Evolutionary conservation across 805 yeast genomes (phyloP), one percentile per base, ranked within the genome.

Genomic region (Debaryomyces tyrocola): DNA sequence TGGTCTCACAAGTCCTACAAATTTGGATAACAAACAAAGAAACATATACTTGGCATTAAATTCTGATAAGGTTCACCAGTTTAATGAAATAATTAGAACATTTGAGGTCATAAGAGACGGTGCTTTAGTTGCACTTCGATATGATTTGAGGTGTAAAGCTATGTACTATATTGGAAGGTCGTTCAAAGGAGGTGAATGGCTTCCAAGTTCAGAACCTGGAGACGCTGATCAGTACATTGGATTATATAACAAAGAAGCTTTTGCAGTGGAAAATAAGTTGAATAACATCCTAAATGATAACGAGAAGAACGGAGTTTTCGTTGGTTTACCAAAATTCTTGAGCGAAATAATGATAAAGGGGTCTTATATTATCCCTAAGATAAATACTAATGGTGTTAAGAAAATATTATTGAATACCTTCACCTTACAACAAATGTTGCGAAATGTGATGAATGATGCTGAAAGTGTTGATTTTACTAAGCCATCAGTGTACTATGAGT

Each of bases 351-450:
- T 83, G 40, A 76, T 86, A 4, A 62, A 62, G 28, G 85, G 82
- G 17, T 77, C 87, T 4, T 67, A 68, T 20, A 63, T 76, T 44
- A 69, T 87, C 7, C 62, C 63, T 17, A 73, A 70, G 40, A 68
- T 84, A 55, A 84, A 83, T 59, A 65, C 66, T 15, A 74, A 77
- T 49, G 91, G 92, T 29, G 71, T 84, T 45, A 76, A 78, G 53
- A 77, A 79, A 52, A 67, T 86, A 49, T 66, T 80, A 48, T 69
- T 81, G 53, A 85, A 85, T 58, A 79, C 86, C 17, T 71, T 81
- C 43, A 82, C 85, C 0, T 63, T 85, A 37, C 90, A 84, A 64
- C 91, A 85, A 59, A 79, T 83, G 77, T 72, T 86, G 46, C 74
- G 86, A 48, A 80, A 79, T 48, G 73, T 85, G 29, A 74, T 79